phyloP scores from a whole-genome alignment of 2,329 filamentous ascomycete genomes.

The Verticillium nubilum region DNA sequence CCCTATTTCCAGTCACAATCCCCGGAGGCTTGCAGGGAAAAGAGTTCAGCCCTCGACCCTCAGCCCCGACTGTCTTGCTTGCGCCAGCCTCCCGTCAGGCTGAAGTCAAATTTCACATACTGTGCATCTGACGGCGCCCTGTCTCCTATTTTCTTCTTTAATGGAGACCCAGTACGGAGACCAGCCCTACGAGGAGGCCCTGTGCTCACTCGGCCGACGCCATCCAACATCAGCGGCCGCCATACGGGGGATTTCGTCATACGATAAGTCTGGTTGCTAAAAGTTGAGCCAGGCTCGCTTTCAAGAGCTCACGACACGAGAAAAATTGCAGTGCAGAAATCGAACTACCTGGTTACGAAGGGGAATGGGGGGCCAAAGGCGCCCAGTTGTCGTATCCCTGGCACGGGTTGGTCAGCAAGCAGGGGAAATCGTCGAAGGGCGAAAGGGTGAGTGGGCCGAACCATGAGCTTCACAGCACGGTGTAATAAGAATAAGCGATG shows the following conservation, averaged over 20 bases:
- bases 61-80: background rate
- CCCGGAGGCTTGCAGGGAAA: background rate
- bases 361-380: background rate
- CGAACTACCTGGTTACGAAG: background rate
- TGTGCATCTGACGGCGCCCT: background rate
- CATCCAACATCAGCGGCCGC: background rate
- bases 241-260: too few relatives aligned
- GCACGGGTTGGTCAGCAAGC: background rate
- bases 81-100: background rate
- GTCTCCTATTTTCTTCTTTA: background rate
- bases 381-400: background rate
- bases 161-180: background rate
- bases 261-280: too few relatives aligned
- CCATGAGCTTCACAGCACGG: background rate
- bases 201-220: background rate
- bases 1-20: background rate
- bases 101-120: background rate
- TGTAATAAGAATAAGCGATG: background rate
- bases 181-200: background rate
- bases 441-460: background rate
- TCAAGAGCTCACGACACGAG: too few relatives aligned
- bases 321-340: background rate
- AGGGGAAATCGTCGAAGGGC: background rate
- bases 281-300: too few relatives aligned
- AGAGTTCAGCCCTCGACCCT: background rate